phyloP scores from a whole-genome alignment of 1,284 basidiomycete species.

The Chondrostereum purpureum region DNA sequence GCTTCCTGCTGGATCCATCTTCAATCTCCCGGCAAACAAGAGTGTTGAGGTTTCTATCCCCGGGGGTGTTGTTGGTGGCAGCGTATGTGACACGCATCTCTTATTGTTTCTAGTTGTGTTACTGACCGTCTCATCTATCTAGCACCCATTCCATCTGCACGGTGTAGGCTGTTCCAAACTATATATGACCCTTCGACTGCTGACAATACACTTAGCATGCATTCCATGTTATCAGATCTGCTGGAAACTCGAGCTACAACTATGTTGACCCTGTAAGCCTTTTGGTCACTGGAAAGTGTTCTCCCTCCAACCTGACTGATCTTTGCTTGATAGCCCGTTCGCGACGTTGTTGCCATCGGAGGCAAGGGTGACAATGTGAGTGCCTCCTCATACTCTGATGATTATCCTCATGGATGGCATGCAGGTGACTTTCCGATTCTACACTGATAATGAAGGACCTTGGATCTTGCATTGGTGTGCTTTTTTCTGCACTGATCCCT shows the following conservation, averaged over 20 bases:
- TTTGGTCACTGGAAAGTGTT: not conserved
- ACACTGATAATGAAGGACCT: constrained; percentile 26
- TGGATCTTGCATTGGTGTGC: constrained; percentile 24
- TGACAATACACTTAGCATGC: constrained; percentile 19
- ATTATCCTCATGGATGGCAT: constrained; percentile 28
- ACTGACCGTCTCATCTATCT: not conserved
- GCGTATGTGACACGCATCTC: constrained; percentile 3
- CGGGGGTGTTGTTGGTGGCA: constrained; percentile 8
- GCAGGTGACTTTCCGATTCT: constrained; percentile 35
- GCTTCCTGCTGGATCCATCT: constrained; percentile 21
- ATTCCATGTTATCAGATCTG: constrained; percentile 31
- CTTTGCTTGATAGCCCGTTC: not conserved
- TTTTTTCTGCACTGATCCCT: constrained; percentile 1
- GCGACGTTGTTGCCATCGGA: constrained; percentile 6
- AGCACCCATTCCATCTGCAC: constrained; percentile 38
- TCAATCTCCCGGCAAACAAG: constrained; percentile 19
- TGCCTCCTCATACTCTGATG: no score
- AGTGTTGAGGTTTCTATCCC: constrained; percentile 25
- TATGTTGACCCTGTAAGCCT: constrained; percentile 27
- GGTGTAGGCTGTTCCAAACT: constrained; percentile 24
- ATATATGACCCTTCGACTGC: not conserved
- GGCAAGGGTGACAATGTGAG: not conserved
- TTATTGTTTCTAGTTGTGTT: no score
- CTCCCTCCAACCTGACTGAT: not conserved
- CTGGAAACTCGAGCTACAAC: constrained; percentile 25